A percentile compares a stretch with the other conserved stretches of the same genome.
These are phyloP conservation scores for Tylopilus plumbeoviolaceoides DNA, from an alignment of 768 basidiomycete genomes.

Conservation along the genomic window DNA sequence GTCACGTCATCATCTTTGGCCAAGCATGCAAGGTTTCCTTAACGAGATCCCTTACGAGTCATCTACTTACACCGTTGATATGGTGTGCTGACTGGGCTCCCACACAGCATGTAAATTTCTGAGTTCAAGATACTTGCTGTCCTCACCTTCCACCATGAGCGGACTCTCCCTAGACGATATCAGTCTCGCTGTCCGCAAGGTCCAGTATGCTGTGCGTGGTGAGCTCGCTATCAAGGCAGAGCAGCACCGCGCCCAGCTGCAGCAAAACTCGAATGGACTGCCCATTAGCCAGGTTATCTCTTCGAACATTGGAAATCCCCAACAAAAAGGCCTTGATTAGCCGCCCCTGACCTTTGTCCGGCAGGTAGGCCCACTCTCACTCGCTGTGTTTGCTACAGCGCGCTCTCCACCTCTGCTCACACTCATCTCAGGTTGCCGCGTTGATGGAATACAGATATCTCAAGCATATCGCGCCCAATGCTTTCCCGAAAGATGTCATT, in stretches of 20 bases:
- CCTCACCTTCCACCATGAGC: no score
- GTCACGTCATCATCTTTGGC: no score
- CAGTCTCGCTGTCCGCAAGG: conserved; percentile 81
- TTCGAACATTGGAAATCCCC: conserved; percentile 97
- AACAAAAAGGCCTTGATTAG: conserved; percentile 93
- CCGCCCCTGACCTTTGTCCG: conserved; percentile 87
- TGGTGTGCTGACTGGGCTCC: no score
- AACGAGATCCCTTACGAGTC: no score
- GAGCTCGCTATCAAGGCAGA: conserved; percentile 96
- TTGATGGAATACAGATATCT: conserved; percentile 90
- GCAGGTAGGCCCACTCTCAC: conserved; percentile 54
- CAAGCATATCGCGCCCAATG: conserved; percentile 65
- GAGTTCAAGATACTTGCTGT: no score
- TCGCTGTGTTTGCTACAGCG: neutral
- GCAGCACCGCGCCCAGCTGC: conserved; percentile 67
- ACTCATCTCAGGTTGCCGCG: conserved; percentile 64
- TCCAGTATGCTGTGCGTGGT: conserved; percentile 96
- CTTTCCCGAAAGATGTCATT: conserved; percentile 84
- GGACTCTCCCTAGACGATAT: conserved; percentile 43
- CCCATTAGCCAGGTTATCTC: conserved; percentile 89
- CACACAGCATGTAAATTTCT: neutral
- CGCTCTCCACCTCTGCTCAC: neutral
- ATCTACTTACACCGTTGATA: no score
- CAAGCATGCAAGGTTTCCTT: no score
- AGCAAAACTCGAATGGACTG: conserved; percentile 48